Percentiles rank a stretch among this genome's conserved stretches.
Evolutionary conservation across 371 early-diverging fungal species (phyloP).

Genomic region (Mucor sp.): DNA sequence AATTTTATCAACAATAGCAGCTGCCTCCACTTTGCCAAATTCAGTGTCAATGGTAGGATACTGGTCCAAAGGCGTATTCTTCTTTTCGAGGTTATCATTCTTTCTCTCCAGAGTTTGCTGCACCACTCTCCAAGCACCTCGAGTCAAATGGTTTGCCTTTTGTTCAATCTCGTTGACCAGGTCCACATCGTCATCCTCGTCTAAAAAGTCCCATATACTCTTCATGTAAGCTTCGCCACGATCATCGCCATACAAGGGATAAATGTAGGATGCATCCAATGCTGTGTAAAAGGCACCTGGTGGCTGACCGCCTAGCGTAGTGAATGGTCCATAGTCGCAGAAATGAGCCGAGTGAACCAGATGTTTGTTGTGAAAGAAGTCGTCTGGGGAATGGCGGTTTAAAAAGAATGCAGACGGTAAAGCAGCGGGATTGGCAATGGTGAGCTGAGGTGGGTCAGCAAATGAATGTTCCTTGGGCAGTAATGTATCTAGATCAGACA

Average conservation of each 20-base stretch:
- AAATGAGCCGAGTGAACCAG: conserved; percentile 45
- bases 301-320: conserved; percentile 49
- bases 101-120: conserved; percentile 18
- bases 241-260: conserved; percentile 63
- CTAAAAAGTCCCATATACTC: conserved; percentile 63
- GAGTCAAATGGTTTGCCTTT: conserved; percentile 30
- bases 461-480: conserved; percentile 34
- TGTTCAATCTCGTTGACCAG: conserved; percentile 21
- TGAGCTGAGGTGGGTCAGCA: conserved; percentile 38
- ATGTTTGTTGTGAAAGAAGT: conserved; percentile 40
- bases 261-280: conserved; percentile 51
- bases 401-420: conserved; percentile 48
- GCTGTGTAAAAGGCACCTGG: conserved; percentile 54
- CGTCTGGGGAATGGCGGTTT: conserved; percentile 38
- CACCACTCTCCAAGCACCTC: conserved; percentile 35
- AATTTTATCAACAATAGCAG: conserved; percentile 23
- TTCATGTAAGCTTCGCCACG: conserved; percentile 66
- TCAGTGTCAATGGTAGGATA: conserved; percentile 26
- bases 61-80: background rate
- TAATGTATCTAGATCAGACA: conserved; percentile 25
- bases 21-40: conserved; percentile 37
- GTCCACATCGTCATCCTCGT: conserved; percentile 32
- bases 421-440: conserved; percentile 41
- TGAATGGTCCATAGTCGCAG: conserved; percentile 58
- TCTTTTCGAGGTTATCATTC: conserved; percentile 10